phyloP scores from a whole-genome alignment of 2,329 filamentous ascomycete species.

The Fusarium metavorans region DNA sequence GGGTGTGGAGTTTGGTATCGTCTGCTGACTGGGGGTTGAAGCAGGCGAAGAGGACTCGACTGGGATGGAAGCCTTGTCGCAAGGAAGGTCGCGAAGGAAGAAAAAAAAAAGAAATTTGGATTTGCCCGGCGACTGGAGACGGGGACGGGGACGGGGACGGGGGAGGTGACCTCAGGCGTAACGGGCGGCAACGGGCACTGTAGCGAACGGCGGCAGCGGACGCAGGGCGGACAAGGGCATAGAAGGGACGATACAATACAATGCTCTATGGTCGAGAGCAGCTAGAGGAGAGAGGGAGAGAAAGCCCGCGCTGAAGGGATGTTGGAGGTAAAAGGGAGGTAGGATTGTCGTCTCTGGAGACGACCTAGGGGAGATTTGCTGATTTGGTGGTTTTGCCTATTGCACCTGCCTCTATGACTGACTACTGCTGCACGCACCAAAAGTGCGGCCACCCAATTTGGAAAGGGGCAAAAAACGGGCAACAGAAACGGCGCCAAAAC shows the following conservation, averaged over 20 bases:
- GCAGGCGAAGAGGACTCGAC: constrained; percentile 21
- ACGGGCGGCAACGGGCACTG: background rate
- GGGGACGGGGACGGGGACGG: background rate
- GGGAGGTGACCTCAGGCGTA: background rate
- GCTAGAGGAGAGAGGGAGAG: constrained; percentile 7
- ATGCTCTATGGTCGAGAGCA: background rate
- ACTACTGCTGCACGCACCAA: background rate
- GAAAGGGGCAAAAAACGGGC: constrained; percentile 34
- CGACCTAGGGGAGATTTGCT: constrained; percentile 33
- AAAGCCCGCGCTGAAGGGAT: constrained; percentile 3
- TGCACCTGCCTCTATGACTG: background rate
- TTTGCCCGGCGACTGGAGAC: background rate
- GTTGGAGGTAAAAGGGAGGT: constrained; percentile 20
- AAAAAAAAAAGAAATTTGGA: constrained; percentile 23
- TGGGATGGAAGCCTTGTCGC: constrained; percentile 23
- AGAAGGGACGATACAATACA: background rate
- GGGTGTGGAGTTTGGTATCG: constrained; percentile 25
- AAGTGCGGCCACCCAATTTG: constrained; percentile 31
- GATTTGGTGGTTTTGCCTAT: constrained; percentile 25
- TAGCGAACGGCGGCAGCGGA: background rate
- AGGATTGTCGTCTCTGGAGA: constrained; percentile 17
- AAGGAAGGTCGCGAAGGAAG: constrained; percentile 8
- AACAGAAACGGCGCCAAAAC: constrained; percentile 24
- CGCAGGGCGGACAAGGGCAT: background rate
- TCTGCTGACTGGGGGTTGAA: constrained; percentile 26